Evolutionary conservation across 23 red algal genomes (phyloP).

Genomic region (Gracilaria caudata): DNA sequence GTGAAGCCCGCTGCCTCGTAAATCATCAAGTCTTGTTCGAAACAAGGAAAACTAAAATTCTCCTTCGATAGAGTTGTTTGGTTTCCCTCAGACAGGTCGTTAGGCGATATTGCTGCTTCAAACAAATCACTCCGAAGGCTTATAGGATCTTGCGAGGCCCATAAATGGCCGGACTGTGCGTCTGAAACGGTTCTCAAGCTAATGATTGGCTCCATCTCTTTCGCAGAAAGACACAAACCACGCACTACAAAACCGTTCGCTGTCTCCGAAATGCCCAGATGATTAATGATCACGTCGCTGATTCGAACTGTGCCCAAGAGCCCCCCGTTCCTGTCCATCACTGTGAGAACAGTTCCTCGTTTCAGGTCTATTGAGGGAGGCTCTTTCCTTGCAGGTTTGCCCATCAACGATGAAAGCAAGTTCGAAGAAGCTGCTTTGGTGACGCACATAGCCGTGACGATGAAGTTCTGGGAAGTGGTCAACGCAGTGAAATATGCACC

Average conservation of each 20-base stretch:
- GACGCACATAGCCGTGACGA: constrained; percentile 12
- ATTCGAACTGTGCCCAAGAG: not conserved
- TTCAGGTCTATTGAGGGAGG: constrained; percentile 4
- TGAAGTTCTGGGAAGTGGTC: not conserved
- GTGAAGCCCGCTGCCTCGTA: not conserved
- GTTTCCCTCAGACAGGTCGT: not conserved
- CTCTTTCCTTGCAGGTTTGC: not conserved
- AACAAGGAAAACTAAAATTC: not conserved
- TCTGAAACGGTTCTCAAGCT: not conserved
- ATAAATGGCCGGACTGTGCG: not conserved
- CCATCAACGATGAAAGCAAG: not conserved
- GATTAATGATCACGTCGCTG: not conserved
- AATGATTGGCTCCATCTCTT: not conserved
- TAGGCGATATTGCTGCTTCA: not conserved
- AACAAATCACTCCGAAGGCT: constrained; percentile 3
- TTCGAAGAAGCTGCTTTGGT: not conserved
- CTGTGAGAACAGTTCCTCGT: constrained; percentile 8
- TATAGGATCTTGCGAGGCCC: not conserved
- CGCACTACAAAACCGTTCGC: not conserved
- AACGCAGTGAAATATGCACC: not conserved
- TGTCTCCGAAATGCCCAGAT: not conserved
- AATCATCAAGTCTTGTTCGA: constrained; percentile 8
- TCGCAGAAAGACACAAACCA: not conserved
- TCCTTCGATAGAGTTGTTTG: not conserved
- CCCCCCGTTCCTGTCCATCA: not conserved